These are phyloP conservation scores for Macadamia integrifolia DNA, from an alignment of 164 flowering plant species.

Conservation along the genomic window DNA sequence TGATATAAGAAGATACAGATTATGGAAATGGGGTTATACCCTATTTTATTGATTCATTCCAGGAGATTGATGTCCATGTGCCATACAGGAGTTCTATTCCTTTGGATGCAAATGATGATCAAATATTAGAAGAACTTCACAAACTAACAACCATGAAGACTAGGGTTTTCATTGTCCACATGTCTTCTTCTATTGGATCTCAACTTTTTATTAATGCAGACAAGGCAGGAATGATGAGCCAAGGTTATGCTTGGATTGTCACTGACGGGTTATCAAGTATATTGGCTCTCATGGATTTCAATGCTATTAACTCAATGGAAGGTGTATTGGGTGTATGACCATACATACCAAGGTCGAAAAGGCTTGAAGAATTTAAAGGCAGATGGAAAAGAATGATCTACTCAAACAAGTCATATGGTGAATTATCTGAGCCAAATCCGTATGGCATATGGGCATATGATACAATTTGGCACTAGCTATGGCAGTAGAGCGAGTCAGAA, in stretches of 20 bases:
- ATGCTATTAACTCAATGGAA: not conserved
- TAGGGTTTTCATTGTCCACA: constrained; percentile 6
- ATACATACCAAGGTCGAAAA: not conserved
- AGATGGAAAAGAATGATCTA: not conserved
- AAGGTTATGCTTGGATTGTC: too few relatives aligned
- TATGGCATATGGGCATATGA: not conserved
- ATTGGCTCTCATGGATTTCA: not conserved
- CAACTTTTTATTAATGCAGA: not conserved
- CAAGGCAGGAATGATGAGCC: too few relatives aligned
- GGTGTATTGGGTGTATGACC: not conserved
- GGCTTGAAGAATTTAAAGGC: not conserved
- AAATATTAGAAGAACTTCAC: not conserved
- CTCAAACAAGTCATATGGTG: not conserved
- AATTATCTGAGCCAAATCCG: not conserved
- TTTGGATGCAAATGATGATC: too few relatives aligned
- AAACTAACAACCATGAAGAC: not conserved
- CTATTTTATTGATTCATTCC: too few relatives aligned
- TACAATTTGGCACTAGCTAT: not conserved
- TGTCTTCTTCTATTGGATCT: not conserved
- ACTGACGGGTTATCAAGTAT: not conserved
- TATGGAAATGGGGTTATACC: constrained; percentile 1
- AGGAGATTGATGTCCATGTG: too few relatives aligned
- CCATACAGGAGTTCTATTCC: too few relatives aligned
- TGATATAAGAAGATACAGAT: constrained; percentile 8
- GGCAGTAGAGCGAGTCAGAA: not conserved